Percentiles rank a stretch among this genome's conserved stretches.
phyloP scores from a whole-genome alignment of 225 moss, liverwort and hornwort species.

The Thuidium tamariscinum region DNA sequence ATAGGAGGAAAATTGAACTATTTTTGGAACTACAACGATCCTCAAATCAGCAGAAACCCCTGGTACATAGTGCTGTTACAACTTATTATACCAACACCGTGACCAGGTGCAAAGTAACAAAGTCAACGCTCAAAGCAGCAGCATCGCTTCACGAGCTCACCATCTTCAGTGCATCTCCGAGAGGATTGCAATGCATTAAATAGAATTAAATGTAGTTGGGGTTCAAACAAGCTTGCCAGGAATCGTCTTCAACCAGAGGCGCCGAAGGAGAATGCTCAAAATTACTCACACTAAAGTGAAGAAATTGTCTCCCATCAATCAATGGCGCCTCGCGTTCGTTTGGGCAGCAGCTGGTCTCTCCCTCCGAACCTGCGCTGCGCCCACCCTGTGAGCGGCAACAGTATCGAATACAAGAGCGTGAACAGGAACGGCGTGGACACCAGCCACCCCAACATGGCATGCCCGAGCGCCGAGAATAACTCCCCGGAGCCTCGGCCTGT shows the following conservation, averaged over 20 bases:
- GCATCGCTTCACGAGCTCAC: neutral
- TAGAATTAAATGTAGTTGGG: neutral
- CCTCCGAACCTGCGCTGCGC: conserved; percentile 21
- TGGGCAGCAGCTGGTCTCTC: conserved; percentile 20
- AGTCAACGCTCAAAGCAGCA: neutral
- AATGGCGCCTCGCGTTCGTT: conserved; percentile 16
- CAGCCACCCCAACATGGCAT: conserved; percentile 51
- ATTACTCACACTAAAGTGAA: neutral
- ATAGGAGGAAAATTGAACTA: neutral
- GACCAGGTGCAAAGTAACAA: neutral
- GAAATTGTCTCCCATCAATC: neutral
- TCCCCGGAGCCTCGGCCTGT: conserved; percentile 47
- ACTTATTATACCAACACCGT: neutral
- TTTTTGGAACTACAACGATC: neutral
- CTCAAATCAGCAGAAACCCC: neutral
- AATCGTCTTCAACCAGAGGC: neutral
- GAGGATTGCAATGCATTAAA: neutral
- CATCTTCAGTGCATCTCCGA: neutral
- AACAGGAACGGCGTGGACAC: conserved; percentile 26
- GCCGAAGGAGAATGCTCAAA: neutral
- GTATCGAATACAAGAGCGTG: conserved; percentile 5
- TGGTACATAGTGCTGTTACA: neutral
- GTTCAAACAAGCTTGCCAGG: neutral
- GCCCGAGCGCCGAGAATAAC: conserved; percentile 40
- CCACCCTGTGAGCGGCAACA: conserved; percentile 26